Conservation (phyloP, 805 yeast genomes). For the Saccharomycopsis sp. region DNA sequence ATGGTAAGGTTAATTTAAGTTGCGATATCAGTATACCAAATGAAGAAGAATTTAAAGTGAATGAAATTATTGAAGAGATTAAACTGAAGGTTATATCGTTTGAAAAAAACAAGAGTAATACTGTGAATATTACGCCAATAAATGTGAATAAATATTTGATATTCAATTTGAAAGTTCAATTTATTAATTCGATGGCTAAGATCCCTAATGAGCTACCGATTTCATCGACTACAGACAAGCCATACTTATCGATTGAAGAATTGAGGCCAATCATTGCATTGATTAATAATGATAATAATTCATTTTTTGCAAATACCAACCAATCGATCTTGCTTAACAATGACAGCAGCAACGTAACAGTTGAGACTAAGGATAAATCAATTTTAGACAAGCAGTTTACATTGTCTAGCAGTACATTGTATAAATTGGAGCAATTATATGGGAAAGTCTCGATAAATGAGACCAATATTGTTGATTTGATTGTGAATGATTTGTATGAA, state of each 20-base stretch:
- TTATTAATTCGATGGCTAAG: conserved; percentile 35
- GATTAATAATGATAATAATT: conserved; percentile 36
- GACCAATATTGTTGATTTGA: conserved; percentile 12
- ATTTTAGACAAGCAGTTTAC: conserved; percentile 19
- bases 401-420: conserved; percentile 16
- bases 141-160: conserved; percentile 51
- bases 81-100: conserved; percentile 18
- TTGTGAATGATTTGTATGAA: conserved; percentile 17
- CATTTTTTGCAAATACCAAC: conserved; percentile 15
- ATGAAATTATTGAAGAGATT: conserved; percentile 23
- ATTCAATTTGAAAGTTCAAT: conserved; percentile 58
- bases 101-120: background rate
- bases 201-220: conserved; percentile 15
- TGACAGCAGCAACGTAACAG: too few species aligned
- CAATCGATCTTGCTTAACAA: conserved; percentile 12
- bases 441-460: conserved; percentile 17
- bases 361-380: background rate
- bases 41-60: conserved; percentile 29
- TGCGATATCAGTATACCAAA: conserved; percentile 71
- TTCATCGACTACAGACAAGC: conserved; percentile 39
- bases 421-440: conserved; percentile 16
- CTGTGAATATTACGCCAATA: conserved; percentile 1
- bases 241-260: conserved; percentile 52
- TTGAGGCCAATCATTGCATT: conserved; percentile 55
- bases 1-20: conserved; percentile 61